Percentiles rank a stretch among this genome's conserved stretches.
These are phyloP conservation scores for Populus nigra DNA, from an alignment of 345 rosid species.

Conservation along the genomic window DNA sequence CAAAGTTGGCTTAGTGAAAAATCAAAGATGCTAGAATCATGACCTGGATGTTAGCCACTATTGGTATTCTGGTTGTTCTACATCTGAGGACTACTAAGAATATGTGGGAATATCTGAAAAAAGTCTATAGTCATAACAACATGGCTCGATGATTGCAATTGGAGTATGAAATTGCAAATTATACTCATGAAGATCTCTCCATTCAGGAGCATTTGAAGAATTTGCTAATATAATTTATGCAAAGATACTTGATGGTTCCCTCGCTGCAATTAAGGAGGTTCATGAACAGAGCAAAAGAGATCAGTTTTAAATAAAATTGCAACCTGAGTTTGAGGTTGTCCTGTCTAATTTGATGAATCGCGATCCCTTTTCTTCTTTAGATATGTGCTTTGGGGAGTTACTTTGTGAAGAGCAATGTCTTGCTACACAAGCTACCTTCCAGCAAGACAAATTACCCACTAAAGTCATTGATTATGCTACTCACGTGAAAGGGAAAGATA, in stretches of 20 bases:
- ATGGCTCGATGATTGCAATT: not conserved
- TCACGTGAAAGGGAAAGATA: not conserved
- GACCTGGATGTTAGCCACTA: not conserved
- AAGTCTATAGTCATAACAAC: conserved; percentile 5
- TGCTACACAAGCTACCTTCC: not conserved
- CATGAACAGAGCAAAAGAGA: conserved; percentile 15
- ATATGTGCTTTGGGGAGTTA: not conserved
- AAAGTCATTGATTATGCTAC: not conserved
- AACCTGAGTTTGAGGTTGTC: not conserved
- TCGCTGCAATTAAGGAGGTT: not conserved
- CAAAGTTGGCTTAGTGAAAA: not conserved
- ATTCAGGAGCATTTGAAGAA: conserved; percentile 13
- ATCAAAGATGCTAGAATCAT: conserved; percentile 14
- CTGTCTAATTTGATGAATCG: conserved; percentile 5
- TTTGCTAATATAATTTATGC: conserved; percentile 1
- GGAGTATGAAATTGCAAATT: conserved; percentile 8
- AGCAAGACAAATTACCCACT: not conserved
- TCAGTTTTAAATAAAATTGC: conserved; percentile 19
- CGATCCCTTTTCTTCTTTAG: conserved; percentile 6
- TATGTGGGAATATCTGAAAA: conserved; percentile 15
- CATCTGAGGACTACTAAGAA: not conserved
- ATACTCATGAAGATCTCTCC: not conserved
- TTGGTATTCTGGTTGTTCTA: not conserved
- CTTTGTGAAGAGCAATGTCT: not conserved
- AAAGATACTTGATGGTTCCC: not conserved